Percentiles rank a stretch among this genome's conserved stretches.
Conservation (phyloP, 2,329 filamentous ascomycete genomes). For the Falciphora oryzae region DNA sequence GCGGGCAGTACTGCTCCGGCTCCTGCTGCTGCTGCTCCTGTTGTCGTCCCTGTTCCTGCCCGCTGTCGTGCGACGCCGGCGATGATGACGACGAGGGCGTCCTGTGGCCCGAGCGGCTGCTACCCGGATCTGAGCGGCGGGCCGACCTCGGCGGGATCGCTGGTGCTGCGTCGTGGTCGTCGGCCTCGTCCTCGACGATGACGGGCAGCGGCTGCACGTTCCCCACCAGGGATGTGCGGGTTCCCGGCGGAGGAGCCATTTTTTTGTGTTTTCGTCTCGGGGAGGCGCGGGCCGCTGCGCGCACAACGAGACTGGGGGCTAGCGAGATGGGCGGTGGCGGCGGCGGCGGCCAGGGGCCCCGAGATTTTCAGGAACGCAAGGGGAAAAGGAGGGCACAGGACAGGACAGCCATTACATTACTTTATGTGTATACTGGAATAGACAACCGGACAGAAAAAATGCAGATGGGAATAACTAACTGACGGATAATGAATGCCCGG, state of each 20-base stretch:
- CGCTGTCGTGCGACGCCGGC: not conserved
- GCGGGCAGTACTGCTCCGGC: not conserved
- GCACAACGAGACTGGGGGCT: not conserved
- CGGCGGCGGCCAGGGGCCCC: no score
- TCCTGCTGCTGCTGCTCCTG: slow-evolving; percentile 5
- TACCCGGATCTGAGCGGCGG: slow-evolving; percentile 12
- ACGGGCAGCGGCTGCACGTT: slow-evolving; percentile 28
- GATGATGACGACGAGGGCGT: slow-evolving; percentile 12
- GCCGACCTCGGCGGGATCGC: slow-evolving; percentile 18
- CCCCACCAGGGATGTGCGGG: slow-evolving; percentile 20
- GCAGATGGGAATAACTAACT: not conserved
- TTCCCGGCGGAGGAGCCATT: not conserved
- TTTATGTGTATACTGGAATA: not conserved
- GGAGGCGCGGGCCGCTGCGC: not conserved
- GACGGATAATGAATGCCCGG: no score
- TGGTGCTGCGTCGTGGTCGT: slow-evolving; percentile 23
- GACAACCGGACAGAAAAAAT: not conserved
- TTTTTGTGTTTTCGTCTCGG: not conserved
- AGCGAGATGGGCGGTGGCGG: no score
- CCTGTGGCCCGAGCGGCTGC: not conserved
- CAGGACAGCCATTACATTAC: not conserved
- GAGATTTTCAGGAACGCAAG: not conserved
- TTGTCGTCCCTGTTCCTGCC: not conserved
- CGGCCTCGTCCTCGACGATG: slow-evolving; percentile 30
- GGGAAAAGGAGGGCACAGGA: not conserved